Base-by-base conservation (phyloP, 2,329 filamentous ascomycete species). In the Penicillium aurantiogriseum region DNA sequence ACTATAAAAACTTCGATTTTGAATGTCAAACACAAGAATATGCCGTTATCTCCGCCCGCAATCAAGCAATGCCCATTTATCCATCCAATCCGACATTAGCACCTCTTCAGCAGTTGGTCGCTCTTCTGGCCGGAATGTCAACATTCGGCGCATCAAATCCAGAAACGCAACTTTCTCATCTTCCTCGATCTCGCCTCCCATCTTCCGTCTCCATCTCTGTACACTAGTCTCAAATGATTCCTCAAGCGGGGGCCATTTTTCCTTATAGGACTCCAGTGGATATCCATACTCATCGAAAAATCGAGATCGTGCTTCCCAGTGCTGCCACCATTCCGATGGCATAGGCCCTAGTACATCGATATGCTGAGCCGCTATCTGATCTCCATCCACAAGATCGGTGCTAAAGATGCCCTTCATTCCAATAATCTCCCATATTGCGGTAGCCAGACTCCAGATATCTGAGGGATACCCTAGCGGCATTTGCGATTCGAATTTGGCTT, bases 81-180 rank as follows among this genome's bases (percentile, higher is more conserved):
- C 59, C 66, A 75, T 73, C 71, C 71, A 75, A 29, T 73, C 66
- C 0, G 69, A 75, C 51, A 51, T 49, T 13, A 75, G 54, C 2
- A 76, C 67, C 42, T 70, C 63, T 11, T 71, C 59, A 19, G 62
- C 65, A 19, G 69, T 69, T 21, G 62, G 61, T 50, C 73, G 63
- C 9, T 71, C 63, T 51, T 70, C 65, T 0, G 69, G 68, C 13
- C 59, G 57, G 25, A 70, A 73, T 36, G 35, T 49, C 21, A 75
- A 55, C 71, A 74, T 75, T 8, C 57, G 54, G 3, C 65, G 65
- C 58, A 75, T 70, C 56, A 75, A 51, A n/a, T 69, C 67, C 2
- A 74, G 51, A 36, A 74, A 57, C 1, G 61, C 65, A n/a, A 15
- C 27, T 40, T 40, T 64, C 15, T 51, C 72, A 2, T 68, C 61